These are phyloP conservation scores for Peterozyma toletana DNA, from an alignment of 805 yeast genomes.

Conservation along the genomic window DNA sequence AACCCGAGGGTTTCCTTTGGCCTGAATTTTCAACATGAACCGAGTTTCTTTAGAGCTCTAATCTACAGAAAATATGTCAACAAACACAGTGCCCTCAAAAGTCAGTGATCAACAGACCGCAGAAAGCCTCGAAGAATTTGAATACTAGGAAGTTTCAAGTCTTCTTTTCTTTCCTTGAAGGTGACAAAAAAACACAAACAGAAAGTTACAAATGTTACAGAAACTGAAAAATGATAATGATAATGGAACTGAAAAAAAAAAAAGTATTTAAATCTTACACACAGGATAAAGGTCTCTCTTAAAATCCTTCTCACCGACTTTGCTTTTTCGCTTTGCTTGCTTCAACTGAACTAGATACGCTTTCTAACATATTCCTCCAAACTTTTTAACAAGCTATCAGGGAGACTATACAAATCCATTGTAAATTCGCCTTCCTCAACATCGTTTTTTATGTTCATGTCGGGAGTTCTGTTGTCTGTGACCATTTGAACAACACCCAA, in stretches of 20 bases:
- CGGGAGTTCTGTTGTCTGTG: constrained; percentile 89
- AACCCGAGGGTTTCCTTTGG: no score
- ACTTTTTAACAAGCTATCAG: constrained; percentile 84
- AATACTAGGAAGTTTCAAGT: no score
- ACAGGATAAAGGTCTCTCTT: constrained; percentile 10
- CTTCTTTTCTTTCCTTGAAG: no score
- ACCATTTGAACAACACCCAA: constrained; percentile 96
- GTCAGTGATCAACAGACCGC: no score
- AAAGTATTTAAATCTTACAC: constrained; percentile 14
- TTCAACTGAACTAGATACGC: constrained; percentile 23
- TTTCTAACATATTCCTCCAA: constrained; percentile 91
- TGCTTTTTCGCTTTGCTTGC: no score
- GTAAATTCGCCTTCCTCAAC: constrained; percentile 96
- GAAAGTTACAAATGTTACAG: background rate
- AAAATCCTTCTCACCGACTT: background rate
- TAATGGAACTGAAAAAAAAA: background rate
- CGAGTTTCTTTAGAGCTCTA: no score
- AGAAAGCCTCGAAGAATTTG: no score
- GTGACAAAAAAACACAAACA: no score
- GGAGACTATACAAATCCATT: constrained; percentile 89
- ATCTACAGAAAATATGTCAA: no score
- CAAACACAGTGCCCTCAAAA: no score
- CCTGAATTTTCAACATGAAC: no score
- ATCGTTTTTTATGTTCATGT: constrained; percentile 92
- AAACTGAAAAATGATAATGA: background rate